A percentile compares a stretch with the other conserved stretches of the same genome.
Evolutionary conservation across 306 rosid genomes (phyloP).

Genomic region (Vachellia collinsii): DNA sequence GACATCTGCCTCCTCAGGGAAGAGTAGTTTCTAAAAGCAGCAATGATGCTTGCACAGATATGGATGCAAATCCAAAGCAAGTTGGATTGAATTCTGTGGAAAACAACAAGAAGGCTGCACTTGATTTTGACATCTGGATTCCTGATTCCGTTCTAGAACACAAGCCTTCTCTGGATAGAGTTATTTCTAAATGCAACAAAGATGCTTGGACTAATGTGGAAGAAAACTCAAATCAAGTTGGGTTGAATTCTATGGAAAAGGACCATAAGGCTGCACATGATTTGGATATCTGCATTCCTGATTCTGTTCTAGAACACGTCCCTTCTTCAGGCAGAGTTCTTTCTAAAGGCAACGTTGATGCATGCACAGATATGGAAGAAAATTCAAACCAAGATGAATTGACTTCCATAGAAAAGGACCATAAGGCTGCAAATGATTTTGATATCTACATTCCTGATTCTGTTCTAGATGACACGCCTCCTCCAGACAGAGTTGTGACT

Average conservation of each 20-base stretch:
- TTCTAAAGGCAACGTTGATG: slow-evolving; percentile 43
- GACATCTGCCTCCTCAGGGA: slow-evolving; percentile 24
- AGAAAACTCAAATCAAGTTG: slow-evolving; percentile 38
- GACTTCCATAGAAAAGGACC: slow-evolving; percentile 41
- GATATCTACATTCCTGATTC: slow-evolving; percentile 44
- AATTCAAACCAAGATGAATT: slow-evolving; percentile 32
- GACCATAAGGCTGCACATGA: slow-evolving; percentile 4
- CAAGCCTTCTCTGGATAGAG: slow-evolving; percentile 35
- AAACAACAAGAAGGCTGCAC: slow-evolving; percentile 29
- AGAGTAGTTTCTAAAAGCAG: slow-evolving; percentile 43
- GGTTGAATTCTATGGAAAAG: slow-evolving; percentile 37
- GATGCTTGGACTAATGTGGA: slow-evolving; percentile 33
- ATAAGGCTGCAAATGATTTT: slow-evolving; percentile 38
- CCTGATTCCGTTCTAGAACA: slow-evolving; percentile 48
- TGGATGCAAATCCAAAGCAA: slow-evolving; percentile 36
- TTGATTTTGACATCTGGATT: slow-evolving; percentile 33
- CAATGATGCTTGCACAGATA: slow-evolving; percentile 30
- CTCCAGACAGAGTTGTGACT: slow-evolving; percentile 34
- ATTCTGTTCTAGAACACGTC: slow-evolving; percentile 42
- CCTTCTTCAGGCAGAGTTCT: slow-evolving; percentile 39
- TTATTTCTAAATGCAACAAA: slow-evolving; percentile 44
- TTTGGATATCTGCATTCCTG: slow-evolving; percentile 40
- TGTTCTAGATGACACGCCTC: slow-evolving; percentile 43
- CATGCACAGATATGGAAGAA: slow-evolving; percentile 35
- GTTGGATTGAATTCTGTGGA: slow-evolving; percentile 36